Evolutionary conservation across 257 asterid species (phyloP), one percentile per base, ranked within the genome.

Genomic region (Nicotiana tabacum): DNA sequence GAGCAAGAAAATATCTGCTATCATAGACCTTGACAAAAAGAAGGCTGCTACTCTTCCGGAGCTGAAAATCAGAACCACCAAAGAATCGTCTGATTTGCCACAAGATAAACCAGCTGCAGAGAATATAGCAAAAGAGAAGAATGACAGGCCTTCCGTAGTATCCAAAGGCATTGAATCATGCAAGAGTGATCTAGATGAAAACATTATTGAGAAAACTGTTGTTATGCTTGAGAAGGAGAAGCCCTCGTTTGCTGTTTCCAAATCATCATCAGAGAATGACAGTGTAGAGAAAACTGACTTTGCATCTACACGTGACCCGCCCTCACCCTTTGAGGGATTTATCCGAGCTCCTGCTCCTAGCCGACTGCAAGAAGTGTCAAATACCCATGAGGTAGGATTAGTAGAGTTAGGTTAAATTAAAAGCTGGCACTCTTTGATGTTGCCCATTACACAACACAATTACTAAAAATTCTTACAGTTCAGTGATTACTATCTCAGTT

Each of bases 31-130:
- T 82, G 97, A 93, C 88, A 90, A 86, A 88, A 93, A 90, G 84
- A 93, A 92, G 87, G 93, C 92, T 82, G 97, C 92, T 77, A 88
- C 97, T 85, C 93, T 93, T 83, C 97, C 98, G 57, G 97, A 90
- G 87, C 92, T 92, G 89, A 95, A 93, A 89, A 91, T 90, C 84
- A 93, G 89, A 89, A 85, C 92, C 60, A 77, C 89, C 21, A 91
- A 85, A 82, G 85, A 87, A 7, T 88, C 81, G 35, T 82, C 90
- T 62, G 87, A 79, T 82, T 67, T 77, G 15, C 78, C 69, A 82
- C 91, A 81, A 64, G 85, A 78, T 16, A 85, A 80, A 82, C 83
- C 89, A 80, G 82, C 83, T 15, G 85, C 48, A 24, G 85, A 88
- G 83, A 87, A 82, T 2, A 81, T 48, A 27, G 24, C 83, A 29